Evolutionary conservation across 805 yeast species (phyloP), one percentile per base, ranked within the genome.

Genomic region (Helenozyma rhizophorensis): DNA sequence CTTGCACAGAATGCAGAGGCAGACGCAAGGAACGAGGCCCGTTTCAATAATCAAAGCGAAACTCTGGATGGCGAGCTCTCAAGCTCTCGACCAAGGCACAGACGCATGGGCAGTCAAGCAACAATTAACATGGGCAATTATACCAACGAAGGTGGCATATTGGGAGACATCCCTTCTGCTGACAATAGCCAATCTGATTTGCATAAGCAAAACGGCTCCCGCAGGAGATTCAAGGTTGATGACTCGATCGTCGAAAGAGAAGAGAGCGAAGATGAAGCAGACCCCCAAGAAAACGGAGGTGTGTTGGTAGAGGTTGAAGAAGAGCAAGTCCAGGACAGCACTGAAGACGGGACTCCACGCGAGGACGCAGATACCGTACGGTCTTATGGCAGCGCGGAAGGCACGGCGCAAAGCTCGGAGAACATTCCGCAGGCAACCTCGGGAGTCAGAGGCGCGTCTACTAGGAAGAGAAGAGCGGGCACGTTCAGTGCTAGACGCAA

Each of bases 1-100:
- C 38, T 58, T 19, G 55, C 68, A 5, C 72, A 67, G 39, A 48
- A 49, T 15, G 54, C 54, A 25, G 71, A 63, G 24, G 59, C 65
- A 1, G 58, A 51, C 25, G 39, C 36, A 16, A 49, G 62, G 42
- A 51, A 47, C 13, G 51, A 51, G 21, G 39, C 44, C 19, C 29
- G 30, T 32, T 45, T 22, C 51, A 32, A 6, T 10, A 40, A 14
- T 28, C 42, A 12, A 56, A 48, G 10, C 27, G 21, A n/a, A 16
- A 33, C 4, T n/a, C 23, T 10, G 33, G 22, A 14, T n/a, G 18
- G 5, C 27, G 19, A 8, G 34, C 22, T 2, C 8, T 6, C 7
- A 5, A 32, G 27, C 19, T 23, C n/a, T 4, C 11, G 12, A 8
- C 24, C 27, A 9, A 17, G 22, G 6, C 44, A 41, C 11, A n/a